Conservation (phyloP, 208 protist species). For the Trypanosoma theileri region DNA sequence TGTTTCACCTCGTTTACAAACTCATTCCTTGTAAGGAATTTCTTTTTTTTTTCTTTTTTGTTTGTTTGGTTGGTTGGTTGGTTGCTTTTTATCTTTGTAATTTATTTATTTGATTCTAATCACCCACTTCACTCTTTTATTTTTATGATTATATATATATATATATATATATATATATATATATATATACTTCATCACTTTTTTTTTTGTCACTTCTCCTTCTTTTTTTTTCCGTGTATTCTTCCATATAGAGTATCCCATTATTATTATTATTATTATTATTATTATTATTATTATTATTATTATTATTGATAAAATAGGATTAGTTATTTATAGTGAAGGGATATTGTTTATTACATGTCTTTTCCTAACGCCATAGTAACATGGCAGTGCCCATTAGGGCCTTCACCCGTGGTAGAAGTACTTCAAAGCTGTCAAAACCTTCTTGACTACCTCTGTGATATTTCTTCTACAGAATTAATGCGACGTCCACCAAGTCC, state of each 20-base stretch:
- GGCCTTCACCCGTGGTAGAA: slow-evolving; percentile 44
- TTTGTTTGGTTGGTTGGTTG: background rate
- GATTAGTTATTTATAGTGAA: no score
- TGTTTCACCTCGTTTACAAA: background rate
- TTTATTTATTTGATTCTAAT: background rate
- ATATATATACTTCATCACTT: slow-evolving; percentile 1
- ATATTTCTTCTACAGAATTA: background rate
- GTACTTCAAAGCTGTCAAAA: slow-evolving; percentile 55
- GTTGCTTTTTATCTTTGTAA: background rate
- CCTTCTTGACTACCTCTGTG: slow-evolving; percentile 36
- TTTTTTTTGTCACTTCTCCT: slow-evolving; percentile 10
- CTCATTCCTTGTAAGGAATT: background rate
- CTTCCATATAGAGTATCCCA: background rate
- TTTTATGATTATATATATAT: background rate
- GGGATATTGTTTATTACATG: background rate
- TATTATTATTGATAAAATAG: no score
- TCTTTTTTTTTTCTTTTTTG: background rate
- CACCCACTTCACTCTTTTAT: background rate
- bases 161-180: slow-evolving; percentile 11
- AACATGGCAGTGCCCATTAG: slow-evolving; percentile 37
- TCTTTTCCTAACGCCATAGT: slow-evolving; percentile 19
- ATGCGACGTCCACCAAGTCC: slow-evolving; percentile 19
- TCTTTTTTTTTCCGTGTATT: slow-evolving; percentile 18
- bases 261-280: slow-evolving; percentile 20
- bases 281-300: slow-evolving; percentile 13